These are phyloP conservation scores for Cercospora sp. DNA, from an alignment of 2,329 filamentous ascomycete species.

Conservation along the genomic window DNA sequence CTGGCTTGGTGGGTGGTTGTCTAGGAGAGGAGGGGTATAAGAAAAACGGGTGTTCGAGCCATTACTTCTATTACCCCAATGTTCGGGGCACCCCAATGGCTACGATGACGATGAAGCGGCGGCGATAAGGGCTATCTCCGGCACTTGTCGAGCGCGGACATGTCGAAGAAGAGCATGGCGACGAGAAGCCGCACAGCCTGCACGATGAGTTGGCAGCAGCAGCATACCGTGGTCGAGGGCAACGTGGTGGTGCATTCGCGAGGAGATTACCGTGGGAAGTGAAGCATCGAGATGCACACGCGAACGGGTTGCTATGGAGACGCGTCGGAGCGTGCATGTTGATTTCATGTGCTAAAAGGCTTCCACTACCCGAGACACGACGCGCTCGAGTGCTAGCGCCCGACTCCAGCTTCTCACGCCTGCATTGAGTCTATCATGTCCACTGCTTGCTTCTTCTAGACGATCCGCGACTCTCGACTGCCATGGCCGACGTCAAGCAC, in stretches of 20 bases:
- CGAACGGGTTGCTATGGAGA: slow-evolving; percentile 1
- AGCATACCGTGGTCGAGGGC: slow-evolving; percentile 1
- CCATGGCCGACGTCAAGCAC: slow-evolving; percentile 22
- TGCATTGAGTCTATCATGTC: slow-evolving; percentile 7
- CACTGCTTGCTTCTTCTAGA: slow-evolving; percentile 5
- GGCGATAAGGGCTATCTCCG: slow-evolving; percentile 1
- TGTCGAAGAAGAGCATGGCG: background rate
- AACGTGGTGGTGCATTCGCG: background rate
- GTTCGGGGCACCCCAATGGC: background rate
- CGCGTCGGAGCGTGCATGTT: background rate
- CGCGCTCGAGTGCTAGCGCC: slow-evolving; percentile 5
- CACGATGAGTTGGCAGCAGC: slow-evolving; percentile 2
- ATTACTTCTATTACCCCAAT: background rate
- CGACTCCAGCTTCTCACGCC: background rate
- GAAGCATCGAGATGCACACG: slow-evolving; percentile 1
- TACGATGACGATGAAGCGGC: background rate
- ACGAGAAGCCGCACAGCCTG: background rate
- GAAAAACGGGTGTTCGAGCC: background rate
- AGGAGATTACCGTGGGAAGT: slow-evolving; percentile 2
- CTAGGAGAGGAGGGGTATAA: background rate
- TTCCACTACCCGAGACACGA: slow-evolving; percentile 11
- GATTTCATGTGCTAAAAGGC: slow-evolving; percentile 2
- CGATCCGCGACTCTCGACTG: background rate
- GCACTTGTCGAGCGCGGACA: background rate
- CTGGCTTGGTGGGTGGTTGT: slow-evolving; percentile 4